These are phyloP conservation scores for Candida rishiriensis DNA, from an alignment of 805 yeast species.

Conservation along the genomic window DNA sequence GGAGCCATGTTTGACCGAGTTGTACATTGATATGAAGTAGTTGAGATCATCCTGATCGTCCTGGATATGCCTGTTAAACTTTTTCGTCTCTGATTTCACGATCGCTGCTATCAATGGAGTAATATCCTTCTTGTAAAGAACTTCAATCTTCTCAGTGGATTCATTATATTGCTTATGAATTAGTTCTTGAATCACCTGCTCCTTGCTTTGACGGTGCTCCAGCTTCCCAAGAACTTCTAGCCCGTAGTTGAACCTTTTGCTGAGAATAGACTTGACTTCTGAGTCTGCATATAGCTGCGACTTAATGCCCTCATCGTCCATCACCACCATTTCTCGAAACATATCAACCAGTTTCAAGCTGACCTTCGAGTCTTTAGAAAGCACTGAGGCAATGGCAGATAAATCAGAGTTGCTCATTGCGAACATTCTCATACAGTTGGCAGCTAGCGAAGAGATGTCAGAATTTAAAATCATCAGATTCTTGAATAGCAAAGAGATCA, in stretches of 20 bases:
- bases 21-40: slow-evolving; percentile 44
- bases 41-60: slow-evolving; percentile 61
- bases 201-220: slow-evolving; percentile 1
- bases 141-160: background rate
- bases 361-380: background rate
- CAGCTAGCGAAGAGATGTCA: slow-evolving; percentile 13
- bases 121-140: slow-evolving; percentile 22
- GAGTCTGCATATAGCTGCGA: slow-evolving; percentile 6
- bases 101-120: slow-evolving; percentile 35
- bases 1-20: slow-evolving; percentile 37
- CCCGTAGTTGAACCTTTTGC: slow-evolving; percentile 5
- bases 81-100: slow-evolving; percentile 41
- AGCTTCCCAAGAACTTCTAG: slow-evolving; percentile 1
- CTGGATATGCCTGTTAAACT: slow-evolving; percentile 50
- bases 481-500: slow-evolving; percentile 14
- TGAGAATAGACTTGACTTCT: slow-evolving; percentile 5
- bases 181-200: slow-evolving; percentile 3
- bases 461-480: slow-evolving; percentile 5
- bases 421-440: slow-evolving; percentile 22
- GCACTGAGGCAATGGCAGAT: background rate
- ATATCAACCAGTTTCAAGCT: background rate
- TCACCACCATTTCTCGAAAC: slow-evolving; percentile 6
- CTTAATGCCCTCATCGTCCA: slow-evolving; percentile 21
- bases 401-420: slow-evolving; percentile 8
- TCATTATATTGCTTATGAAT: background rate